These are phyloP conservation scores for Sporothrix euskadiensis DNA, from an alignment of 2,329 filamentous ascomycete species.

Conservation along the genomic window DNA sequence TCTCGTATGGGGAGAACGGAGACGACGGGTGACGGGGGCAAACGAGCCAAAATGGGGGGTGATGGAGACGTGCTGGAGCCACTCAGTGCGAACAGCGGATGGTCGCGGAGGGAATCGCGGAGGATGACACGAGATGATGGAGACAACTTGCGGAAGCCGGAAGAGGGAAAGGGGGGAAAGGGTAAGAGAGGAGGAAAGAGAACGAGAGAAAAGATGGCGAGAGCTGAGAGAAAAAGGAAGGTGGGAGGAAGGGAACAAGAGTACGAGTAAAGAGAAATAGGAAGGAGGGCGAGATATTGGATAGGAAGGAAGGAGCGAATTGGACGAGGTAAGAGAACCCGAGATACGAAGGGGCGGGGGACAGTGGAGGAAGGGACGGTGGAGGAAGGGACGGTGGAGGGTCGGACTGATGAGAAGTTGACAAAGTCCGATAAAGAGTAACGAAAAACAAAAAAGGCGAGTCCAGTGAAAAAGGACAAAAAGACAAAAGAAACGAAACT, in stretches of 20 bases:
- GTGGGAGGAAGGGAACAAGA: background rate
- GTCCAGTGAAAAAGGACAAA: background rate
- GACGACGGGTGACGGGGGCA: background rate
- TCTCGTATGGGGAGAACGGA: background rate
- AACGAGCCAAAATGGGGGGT: background rate
- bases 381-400: background rate
- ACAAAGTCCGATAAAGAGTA: background rate
- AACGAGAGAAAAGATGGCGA: background rate
- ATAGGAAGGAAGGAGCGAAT: background rate
- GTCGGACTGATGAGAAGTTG: background rate
- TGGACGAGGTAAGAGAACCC: background rate
- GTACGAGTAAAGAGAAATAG: background rate
- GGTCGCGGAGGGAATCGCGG: background rate
- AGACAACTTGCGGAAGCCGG: background rate
- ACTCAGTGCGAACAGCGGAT: background rate
- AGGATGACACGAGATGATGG: background rate
- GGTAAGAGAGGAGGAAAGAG: background rate
- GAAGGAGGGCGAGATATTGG: background rate
- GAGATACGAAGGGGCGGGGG: background rate
- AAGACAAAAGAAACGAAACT: background rate
- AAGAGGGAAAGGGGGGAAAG: background rate
- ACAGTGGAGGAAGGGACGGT: background rate
- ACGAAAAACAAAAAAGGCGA: background rate
- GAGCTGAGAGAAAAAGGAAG: constrained; percentile 16
- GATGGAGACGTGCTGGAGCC: background rate